Conservation (phyloP, 352 stramenopile species). For the Phytopythium litorale region DNA sequence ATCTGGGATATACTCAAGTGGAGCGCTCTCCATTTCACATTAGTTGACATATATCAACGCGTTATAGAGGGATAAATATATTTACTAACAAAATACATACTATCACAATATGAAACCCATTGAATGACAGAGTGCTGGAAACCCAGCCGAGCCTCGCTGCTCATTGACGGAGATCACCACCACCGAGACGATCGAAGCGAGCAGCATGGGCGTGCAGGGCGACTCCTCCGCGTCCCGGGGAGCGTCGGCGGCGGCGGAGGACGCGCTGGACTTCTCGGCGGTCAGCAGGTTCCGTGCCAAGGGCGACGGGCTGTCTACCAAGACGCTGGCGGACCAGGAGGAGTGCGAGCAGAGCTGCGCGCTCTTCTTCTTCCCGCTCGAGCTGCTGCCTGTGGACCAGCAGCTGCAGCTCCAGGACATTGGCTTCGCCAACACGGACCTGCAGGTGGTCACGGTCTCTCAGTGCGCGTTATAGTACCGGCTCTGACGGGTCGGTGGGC, state of each 20-base stretch:
- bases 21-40: no score
- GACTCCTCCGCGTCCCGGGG: neutral
- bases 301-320: slow-evolving; percentile 45
- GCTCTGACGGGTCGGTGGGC: neutral
- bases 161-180: neutral
- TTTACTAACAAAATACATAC: no score
- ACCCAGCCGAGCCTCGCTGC: no score
- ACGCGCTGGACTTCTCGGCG: slow-evolving; percentile 14
- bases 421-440: slow-evolving; percentile 69
- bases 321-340: slow-evolving; percentile 69
- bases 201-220: neutral
- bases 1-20: neutral
- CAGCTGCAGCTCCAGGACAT: slow-evolving; percentile 81
- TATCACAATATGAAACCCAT: no score
- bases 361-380: slow-evolving; percentile 92
- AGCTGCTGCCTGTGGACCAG: slow-evolving; percentile 63
- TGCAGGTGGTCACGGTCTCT: slow-evolving; percentile 22
- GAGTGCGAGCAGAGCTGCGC: slow-evolving; percentile 88
- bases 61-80: no score
- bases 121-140: no score
- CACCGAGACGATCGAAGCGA: neutral
- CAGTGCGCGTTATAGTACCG: no score
- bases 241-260: neutral
- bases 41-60: no score
- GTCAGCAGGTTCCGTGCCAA: slow-evolving; percentile 52